These are phyloP conservation scores for Echites panduratus DNA, from an alignment of 257 asterid genomes.

Conservation along the genomic window DNA sequence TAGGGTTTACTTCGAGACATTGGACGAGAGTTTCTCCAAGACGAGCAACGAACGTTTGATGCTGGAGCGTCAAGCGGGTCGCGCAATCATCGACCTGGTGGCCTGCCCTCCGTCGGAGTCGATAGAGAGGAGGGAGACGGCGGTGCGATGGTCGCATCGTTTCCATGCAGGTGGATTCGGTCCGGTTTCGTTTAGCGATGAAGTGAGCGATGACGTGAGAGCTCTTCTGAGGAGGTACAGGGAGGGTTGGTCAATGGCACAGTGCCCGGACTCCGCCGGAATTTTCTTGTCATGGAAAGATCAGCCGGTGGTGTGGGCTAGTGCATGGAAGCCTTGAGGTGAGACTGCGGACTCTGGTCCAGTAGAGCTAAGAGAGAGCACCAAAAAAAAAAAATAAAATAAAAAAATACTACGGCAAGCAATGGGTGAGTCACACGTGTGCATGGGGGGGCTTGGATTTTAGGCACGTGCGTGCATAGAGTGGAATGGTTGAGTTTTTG, in stretches of 20 bases:
- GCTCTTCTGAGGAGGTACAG: conserved; percentile 82
- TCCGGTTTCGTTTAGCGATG: conserved; percentile 54
- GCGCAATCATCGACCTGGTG: conserved; percentile 78
- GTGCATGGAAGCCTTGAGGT: conserved; percentile 89
- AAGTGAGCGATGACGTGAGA: conserved; percentile 86
- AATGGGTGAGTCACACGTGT: conserved; percentile 31
- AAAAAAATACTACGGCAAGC: neutral
- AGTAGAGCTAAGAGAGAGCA: neutral
- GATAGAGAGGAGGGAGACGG: conserved; percentile 79
- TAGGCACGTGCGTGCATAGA: conserved; percentile 34
- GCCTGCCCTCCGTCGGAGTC: conserved; percentile 65
- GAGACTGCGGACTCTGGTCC: neutral
- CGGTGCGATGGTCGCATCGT: conserved; percentile 70
- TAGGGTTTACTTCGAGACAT: conserved; percentile 84
- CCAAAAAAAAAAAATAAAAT: too few species aligned
- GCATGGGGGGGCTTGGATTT: conserved; percentile 8
- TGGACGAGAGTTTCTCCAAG: conserved; percentile 66
- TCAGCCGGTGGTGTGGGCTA: conserved; percentile 98
- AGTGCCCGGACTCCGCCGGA: conserved; percentile 63
- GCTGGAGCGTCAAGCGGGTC: conserved; percentile 84
- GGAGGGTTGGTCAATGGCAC: conserved; percentile 94
- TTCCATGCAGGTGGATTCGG: conserved; percentile 60
- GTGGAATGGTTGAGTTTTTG: conserved; percentile 23
- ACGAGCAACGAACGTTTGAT: conserved; percentile 84
- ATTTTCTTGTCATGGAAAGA: conserved; percentile 96